Conservation (phyloP, 768 basidiomycete species). For the Tremella yokohamensis region DNA sequence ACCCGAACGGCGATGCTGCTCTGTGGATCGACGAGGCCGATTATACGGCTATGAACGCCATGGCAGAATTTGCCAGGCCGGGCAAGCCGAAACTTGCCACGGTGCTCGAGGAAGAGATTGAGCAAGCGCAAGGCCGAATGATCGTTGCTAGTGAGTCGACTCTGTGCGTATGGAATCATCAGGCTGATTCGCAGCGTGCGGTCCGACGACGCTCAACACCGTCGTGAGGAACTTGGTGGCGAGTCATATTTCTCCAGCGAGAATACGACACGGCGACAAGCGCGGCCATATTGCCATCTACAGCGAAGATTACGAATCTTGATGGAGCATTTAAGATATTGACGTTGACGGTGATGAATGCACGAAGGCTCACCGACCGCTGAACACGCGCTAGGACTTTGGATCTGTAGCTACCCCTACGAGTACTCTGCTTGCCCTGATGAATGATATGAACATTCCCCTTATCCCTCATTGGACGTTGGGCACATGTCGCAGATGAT, state of each 20-base stretch:
- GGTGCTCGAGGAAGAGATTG: conserved; percentile 66
- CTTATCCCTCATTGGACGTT: too few relatives aligned
- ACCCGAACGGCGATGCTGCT: conserved; percentile 21
- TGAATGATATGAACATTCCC: too few relatives aligned
- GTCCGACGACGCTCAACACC: conserved; percentile 66
- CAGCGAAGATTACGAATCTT: conserved; percentile 68
- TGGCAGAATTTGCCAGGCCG: conserved; percentile 63
- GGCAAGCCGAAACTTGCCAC: conserved; percentile 66
- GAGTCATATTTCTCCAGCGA: conserved; percentile 59
- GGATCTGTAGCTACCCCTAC: too few relatives aligned
- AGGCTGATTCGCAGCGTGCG: conserved; percentile 59
- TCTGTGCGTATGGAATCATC: neutral
- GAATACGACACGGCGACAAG: conserved; percentile 59
- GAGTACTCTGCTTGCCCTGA: too few relatives aligned
- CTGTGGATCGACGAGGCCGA: conserved; percentile 59
- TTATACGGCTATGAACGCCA: conserved; percentile 59
- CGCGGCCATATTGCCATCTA: conserved; percentile 62
- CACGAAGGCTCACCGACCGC: too few relatives aligned
- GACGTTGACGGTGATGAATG: neutral
- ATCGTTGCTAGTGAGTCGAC: conserved; percentile 66
- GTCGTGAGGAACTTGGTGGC: conserved; percentile 66
- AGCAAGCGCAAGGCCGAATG: conserved; percentile 58
- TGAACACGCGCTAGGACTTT: too few relatives aligned
- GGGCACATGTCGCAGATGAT: too few relatives aligned
- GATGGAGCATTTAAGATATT: conserved; percentile 10